These are phyloP conservation scores for Apiospora malaysiana DNA, from an alignment of 2,329 filamentous ascomycete species.

Conservation along the genomic window DNA sequence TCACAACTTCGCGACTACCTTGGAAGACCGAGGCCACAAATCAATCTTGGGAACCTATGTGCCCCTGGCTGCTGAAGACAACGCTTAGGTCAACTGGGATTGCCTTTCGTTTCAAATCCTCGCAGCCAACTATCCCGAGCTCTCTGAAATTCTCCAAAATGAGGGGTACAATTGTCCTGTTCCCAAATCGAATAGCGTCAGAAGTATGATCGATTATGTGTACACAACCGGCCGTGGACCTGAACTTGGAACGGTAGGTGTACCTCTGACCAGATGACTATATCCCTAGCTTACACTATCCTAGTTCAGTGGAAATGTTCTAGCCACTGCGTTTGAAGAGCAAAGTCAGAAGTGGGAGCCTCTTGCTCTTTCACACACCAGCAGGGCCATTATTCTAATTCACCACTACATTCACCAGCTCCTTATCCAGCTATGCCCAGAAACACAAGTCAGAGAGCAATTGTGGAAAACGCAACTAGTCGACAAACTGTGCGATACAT, in stretches of 20 bases:
- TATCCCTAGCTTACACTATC: not conserved
- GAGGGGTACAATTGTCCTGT: conserved; percentile 32
- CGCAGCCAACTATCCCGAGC: conserved; percentile 22
- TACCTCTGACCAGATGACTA: not conserved
- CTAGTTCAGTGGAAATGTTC: conserved; percentile 46
- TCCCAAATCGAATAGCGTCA: conserved; percentile 38
- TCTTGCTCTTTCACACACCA: conserved; percentile 55
- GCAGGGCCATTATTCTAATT: conserved; percentile 55
- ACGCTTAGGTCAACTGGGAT: not conserved
- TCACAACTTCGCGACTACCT: conserved; percentile 40
- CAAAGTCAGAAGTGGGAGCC: conserved; percentile 60
- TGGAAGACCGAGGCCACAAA: conserved; percentile 35
- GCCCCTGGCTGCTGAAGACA: too few relatives aligned
- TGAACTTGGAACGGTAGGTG: conserved; percentile 57
- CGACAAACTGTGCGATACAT: conserved; percentile 51
- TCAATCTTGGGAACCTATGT: too few relatives aligned
- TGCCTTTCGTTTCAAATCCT: not conserved
- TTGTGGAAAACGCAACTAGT: conserved; percentile 47
- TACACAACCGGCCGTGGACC: conserved; percentile 53
- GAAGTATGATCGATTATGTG: conserved; percentile 44
- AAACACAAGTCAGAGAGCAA: conserved; percentile 44
- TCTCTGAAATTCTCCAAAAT: conserved; percentile 32
- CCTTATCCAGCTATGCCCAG: conserved; percentile 49
- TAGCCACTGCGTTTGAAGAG: conserved; percentile 54
- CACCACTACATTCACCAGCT: conserved; percentile 57